Conservation (phyloP, 176 grass and related monocot species). For the Poa annua region DNA sequence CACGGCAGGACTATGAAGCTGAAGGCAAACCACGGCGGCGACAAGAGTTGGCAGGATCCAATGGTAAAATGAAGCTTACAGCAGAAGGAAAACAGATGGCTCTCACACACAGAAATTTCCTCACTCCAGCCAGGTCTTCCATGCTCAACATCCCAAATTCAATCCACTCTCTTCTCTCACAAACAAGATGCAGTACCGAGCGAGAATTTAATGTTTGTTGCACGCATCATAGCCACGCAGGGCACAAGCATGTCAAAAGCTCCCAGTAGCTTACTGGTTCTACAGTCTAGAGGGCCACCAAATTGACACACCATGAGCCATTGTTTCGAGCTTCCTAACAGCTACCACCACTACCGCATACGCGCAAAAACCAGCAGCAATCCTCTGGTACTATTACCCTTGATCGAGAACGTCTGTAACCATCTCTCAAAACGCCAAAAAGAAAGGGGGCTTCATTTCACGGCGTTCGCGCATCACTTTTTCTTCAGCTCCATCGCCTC, state of each 20-base stretch:
- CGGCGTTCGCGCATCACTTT: not conserved
- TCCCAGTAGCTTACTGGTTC: not conserved
- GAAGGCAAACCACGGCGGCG: no score
- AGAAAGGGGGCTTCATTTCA: not conserved
- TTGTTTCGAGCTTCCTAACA: not conserved
- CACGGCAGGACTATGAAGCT: no score
- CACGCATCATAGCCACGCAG: not conserved
- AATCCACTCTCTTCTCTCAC: not conserved
- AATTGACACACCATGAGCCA: not conserved
- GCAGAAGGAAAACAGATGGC: not conserved
- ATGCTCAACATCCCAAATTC: not conserved
- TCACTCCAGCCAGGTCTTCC: not conserved
- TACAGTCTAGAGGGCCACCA: not conserved
- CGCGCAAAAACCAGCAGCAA: not conserved
- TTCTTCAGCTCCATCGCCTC: slow-evolving; percentile 20
- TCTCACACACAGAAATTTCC: not conserved
- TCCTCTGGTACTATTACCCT: not conserved
- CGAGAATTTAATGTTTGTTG: no score
- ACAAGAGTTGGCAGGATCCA: no score
- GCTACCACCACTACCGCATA: no score
- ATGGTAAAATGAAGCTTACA: no score
- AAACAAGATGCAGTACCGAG: no score
- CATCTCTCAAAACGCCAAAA: not conserved
- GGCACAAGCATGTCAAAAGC: not conserved
- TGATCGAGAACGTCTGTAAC: not conserved